These are phyloP conservation scores for Venturiaceae sp. DNA, from an alignment of 2,329 filamentous ascomycete genomes.

Conservation along the genomic window DNA sequence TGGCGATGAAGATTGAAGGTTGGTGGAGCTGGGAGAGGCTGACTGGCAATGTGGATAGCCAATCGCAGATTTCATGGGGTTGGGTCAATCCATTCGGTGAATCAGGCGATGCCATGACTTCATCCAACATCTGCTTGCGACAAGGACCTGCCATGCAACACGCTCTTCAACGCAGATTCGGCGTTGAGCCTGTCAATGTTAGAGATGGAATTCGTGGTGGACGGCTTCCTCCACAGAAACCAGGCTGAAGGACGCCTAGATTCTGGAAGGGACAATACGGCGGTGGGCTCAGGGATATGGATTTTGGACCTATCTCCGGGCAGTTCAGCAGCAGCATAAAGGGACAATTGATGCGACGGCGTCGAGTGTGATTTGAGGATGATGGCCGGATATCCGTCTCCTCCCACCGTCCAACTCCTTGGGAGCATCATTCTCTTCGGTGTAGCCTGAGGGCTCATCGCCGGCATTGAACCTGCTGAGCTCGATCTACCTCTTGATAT, in stretches of 20 bases:
- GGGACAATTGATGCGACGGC: not conserved
- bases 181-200: not conserved
- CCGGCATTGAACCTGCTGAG: not conserved
- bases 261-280: not conserved
- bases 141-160: not conserved
- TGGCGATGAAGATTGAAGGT: too few species aligned
- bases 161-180: not conserved
- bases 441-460: not conserved
- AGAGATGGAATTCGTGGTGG: not conserved
- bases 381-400: not conserved
- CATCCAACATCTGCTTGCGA: not conserved
- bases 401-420: not conserved
- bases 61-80: too few species aligned
- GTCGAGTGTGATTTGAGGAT: not conserved
- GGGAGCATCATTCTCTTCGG: not conserved
- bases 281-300: not conserved
- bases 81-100: not conserved
- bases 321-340: not conserved
- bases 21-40: too few species aligned
- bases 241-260: not conserved
- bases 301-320: not conserved
- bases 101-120: not conserved
- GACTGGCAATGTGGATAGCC: too few species aligned
- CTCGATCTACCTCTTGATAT: constrained; percentile 9
- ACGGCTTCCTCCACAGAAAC: not conserved